Base-by-base conservation (phyloP, 202 grass and related monocot genomes). In the Schoenoplectus triqueter region DNA sequence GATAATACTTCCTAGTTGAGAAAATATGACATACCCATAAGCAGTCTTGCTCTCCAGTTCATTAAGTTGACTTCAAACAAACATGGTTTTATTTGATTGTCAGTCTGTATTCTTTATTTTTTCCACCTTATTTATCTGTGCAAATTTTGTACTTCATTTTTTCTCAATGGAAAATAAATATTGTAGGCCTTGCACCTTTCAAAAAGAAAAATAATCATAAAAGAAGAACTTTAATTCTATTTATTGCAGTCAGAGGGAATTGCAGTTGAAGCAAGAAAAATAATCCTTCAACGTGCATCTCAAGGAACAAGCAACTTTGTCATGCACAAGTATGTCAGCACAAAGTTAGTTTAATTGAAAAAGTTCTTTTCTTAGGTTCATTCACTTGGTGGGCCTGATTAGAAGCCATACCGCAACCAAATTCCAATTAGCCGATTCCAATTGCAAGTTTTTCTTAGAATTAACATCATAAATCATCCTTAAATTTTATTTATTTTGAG, bases 241-340 rank as follows among this genome's bases (percentile, higher is more conserved):
- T 10, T 70, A 70, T 70, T 92, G 87, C 87, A 97, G 94, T 89
- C 90, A 56, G 92, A 97, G 86, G 92, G 89, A 67, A 76, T 94
- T 74, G 78, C 92, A 20, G 71, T 89, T 18, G 92, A 97, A 87
- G 88, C 94, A 87, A 97, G 94, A 80, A 88, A 94, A 60, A 10
- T 92, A 50, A 84, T 97, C 13, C 90, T 94, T 77, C 55, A 90
- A 75, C 90, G 90, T 10, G 92, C 90, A 2, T 72, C 87, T 50
- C 61, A 89, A 84, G 90, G 92, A 85, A 80, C 92, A 69, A 72
- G 52, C 20, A 91, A 86, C 54, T 94, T 97, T 46, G 82, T 94
- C 10, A 88, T 94, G 92, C 88, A 97, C 85, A 93, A 94, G 92
- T 86, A 83, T 55, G 45, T 73, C 70, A 51, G 18, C 49, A 47